Conservation (phyloP, 805 yeast genomes). For the Debaryomyces prosopidis region DNA sequence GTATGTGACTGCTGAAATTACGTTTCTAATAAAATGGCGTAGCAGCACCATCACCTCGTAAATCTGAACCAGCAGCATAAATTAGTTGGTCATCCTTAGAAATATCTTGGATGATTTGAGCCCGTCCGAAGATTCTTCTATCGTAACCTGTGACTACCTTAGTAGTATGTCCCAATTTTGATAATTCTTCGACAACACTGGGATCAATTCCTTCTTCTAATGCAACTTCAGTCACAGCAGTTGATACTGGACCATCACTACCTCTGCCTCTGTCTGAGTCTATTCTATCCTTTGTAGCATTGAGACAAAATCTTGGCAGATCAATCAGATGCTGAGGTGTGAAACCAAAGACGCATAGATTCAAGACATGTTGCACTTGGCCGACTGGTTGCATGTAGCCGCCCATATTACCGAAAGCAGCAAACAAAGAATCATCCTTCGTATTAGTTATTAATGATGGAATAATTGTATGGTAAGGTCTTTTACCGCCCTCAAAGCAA, state of each 20-base stretch:
- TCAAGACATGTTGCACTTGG: constrained; percentile 74
- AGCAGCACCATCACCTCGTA: constrained; percentile 86
- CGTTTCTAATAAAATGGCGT: constrained; percentile 44
- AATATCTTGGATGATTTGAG: constrained; percentile 61
- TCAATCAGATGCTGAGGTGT: constrained; percentile 76
- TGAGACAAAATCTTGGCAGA: constrained; percentile 69
- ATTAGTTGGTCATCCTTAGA: constrained; percentile 43
- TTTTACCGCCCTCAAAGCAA: constrained; percentile 63
- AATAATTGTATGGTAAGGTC: constrained; percentile 82
- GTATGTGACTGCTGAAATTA: background rate
- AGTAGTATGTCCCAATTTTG: constrained; percentile 58
- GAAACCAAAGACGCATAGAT: constrained; percentile 60
- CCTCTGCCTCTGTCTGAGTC: constrained; percentile 54
- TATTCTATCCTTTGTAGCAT: constrained; percentile 46
- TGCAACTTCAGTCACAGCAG: constrained; percentile 57
- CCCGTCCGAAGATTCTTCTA: constrained; percentile 60
- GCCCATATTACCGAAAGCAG: constrained; percentile 82
- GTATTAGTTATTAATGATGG: constrained; percentile 70
- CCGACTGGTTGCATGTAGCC: constrained; percentile 88
- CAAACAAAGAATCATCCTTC: constrained; percentile 48
- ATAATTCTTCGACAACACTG: constrained; percentile 47
- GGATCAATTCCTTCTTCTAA: constrained; percentile 64
- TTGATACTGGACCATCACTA: constrained; percentile 63
- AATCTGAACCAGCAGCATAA: constrained; percentile 73
- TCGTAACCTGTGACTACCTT: constrained; percentile 39